Base-by-base conservation (phyloP, 129 eudicot species). In the Centaurea solstitialis region DNA sequence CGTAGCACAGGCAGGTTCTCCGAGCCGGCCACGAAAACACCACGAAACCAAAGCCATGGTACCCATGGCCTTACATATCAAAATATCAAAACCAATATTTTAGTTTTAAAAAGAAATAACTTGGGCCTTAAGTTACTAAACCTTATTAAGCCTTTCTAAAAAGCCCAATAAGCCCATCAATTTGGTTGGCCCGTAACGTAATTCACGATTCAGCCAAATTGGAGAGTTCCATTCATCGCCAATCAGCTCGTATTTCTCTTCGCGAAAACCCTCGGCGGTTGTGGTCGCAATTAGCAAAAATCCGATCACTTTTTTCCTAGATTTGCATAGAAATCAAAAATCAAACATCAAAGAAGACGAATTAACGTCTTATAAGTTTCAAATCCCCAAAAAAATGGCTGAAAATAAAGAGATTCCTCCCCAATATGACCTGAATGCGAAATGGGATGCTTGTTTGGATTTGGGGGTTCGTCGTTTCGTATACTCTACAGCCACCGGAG, bases 391-490 rank as follows among this genome's bases (percentile, higher is more conserved):
- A 7, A 1, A 59, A 80, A 94, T 91, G 98, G 91, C 76, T 10
- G 94, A 94, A 77, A 90, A 79, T 70, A 90, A 83, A 75, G 82
- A 76, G 76, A 82, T 91, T 71, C 82, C 89, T 41, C 62, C 87
- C 6, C 86, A 92, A 28, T 86, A 86, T 79, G 97, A 94, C 80
- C 79, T 92, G 79, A 87, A 94, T 85, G 98, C 94, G 3, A 92
- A 94, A 82, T 94, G 93, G 97, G 97, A 94, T 24, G 94, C 97
- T 5, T 94, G 96, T 68, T 79, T 94, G 38, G 98, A 94, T 94
- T 88, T 94, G 85, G 92, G 97, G n/a, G 82, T 92, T 41, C 98
- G 98, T 59, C 96, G 98, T 30, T 86, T 94, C 47, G 92, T 89
- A 6, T 92, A 94, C 83, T 83, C 97, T 22, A 87, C 98, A 74